phyloP scores from a whole-genome alignment of 257 asterid species.

The Solanum bulbocastanum region DNA sequence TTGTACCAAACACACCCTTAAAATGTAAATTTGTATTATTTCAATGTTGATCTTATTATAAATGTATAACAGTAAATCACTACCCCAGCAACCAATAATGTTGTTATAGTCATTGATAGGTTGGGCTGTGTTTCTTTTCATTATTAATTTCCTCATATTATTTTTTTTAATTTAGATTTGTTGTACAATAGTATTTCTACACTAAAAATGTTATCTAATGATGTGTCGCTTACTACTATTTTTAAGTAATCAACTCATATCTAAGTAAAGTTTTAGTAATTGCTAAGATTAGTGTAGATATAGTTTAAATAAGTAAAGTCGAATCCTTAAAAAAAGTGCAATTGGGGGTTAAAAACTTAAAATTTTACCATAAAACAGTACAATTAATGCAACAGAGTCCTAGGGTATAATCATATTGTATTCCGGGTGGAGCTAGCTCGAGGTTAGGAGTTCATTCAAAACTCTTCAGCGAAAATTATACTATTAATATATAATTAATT shows the following conservation, averaged over 20 bases:
- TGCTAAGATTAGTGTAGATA: neutral
- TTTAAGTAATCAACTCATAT: neutral
- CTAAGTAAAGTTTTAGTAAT: neutral
- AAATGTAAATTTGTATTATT: neutral
- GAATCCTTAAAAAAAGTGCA: neutral
- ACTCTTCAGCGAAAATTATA: neutral
- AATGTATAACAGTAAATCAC: too few relatives aligned
- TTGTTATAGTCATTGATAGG: neutral
- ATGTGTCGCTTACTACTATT: neutral
- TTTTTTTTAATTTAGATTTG: too few relatives aligned
- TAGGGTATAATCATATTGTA: conserved; percentile 5
- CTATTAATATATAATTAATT: too few relatives aligned
- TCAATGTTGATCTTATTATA: neutral
- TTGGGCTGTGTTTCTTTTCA: neutral
- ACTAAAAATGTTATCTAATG: neutral
- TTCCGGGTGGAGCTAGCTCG: neutral
- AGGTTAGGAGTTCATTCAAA: neutral
- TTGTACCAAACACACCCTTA: neutral
- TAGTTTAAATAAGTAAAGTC: neutral
- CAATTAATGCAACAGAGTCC: neutral
- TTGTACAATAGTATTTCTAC: neutral
- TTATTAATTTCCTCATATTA: neutral
- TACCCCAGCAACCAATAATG: neutral
- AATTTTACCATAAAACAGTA: neutral
- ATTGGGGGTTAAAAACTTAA: neutral